These are phyloP conservation scores for Phyllosticta citrichinensis DNA, from an alignment of 2,329 filamentous ascomycete genomes.

Conservation along the genomic window DNA sequence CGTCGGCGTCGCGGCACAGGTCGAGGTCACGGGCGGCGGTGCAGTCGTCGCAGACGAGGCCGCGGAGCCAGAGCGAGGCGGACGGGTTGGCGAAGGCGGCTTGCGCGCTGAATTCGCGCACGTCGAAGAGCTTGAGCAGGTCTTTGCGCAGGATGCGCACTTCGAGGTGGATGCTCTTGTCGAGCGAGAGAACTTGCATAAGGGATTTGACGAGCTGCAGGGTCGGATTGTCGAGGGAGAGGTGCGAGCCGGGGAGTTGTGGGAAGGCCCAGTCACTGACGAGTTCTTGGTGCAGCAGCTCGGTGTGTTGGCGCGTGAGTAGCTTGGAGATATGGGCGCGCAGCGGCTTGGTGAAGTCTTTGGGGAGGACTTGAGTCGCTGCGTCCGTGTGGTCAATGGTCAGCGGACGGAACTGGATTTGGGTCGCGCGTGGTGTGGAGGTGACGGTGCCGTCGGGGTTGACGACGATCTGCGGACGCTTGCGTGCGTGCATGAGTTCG, in stretches of 20 bases:
- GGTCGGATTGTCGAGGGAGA: constrained; percentile 56
- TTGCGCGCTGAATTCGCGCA: constrained; percentile 84
- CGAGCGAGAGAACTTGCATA: constrained; percentile 84
- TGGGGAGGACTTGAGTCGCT: constrained; percentile 57
- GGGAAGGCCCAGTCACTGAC: constrained; percentile 83
- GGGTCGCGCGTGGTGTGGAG: constrained; percentile 47
- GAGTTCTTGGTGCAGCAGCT: constrained; percentile 81
- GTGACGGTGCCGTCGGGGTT: constrained; percentile 17
- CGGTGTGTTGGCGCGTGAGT: constrained; percentile 76
- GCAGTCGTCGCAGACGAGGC: constrained; percentile 82
- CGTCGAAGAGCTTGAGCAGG: constrained; percentile 78
- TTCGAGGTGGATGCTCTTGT: constrained; percentile 83
- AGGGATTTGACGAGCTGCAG: constrained; percentile 87
- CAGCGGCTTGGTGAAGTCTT: constrained; percentile 75
- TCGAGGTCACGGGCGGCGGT: constrained; percentile 83
- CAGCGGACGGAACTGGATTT: constrained; percentile 47
- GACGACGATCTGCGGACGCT: constrained; percentile 45
- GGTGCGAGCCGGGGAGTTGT: constrained; percentile 61
- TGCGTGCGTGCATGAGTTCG: constrained; percentile 81
- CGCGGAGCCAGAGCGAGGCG: constrained; percentile 59
- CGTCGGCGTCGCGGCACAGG: constrained; percentile 77
- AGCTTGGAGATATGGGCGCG: constrained; percentile 79
- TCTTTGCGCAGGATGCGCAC: constrained; percentile 83
- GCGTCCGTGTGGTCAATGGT: constrained; percentile 45
- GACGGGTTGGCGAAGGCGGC: constrained; percentile 84